Percentiles rank a stretch among this genome's conserved stretches.
These are phyloP conservation scores for Linnemannia exigua DNA, from an alignment of 192 early-diverging fungal genomes.

Conservation along the genomic window DNA sequence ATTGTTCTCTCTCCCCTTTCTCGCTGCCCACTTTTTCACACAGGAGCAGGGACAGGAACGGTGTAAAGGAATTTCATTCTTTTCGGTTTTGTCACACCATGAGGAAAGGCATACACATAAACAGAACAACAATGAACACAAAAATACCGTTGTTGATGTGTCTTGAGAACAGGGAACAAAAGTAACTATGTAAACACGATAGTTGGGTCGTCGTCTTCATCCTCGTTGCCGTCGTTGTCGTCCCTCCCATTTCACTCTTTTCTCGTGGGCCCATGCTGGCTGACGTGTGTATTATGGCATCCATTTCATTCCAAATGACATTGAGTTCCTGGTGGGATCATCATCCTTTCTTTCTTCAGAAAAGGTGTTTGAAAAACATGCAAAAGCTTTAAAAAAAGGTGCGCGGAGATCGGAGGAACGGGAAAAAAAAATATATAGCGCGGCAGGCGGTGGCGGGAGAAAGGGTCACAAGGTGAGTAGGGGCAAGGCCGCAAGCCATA, in stretches of 20 bases:
- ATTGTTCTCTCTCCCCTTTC: neutral
- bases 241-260: no score
- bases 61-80: neutral
- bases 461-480: neutral
- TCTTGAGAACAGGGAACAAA: neutral
- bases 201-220: no score
- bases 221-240: no score
- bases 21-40: neutral
- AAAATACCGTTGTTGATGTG: neutral
- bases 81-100: slow-evolving; percentile 1
- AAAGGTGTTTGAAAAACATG: neutral
- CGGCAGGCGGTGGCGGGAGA: neutral
- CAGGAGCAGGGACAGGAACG: neutral
- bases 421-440: slow-evolving; percentile 1
- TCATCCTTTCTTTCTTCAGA: no score
- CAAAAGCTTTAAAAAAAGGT: neutral
- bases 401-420: neutral
- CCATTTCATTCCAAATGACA: neutral
- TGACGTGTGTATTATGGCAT: slow-evolving; percentile 11
- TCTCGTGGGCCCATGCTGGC: no score
- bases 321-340: no score
- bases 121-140: neutral
- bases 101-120: neutral
- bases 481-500: neutral
- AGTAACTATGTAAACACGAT: neutral